Evolutionary conservation across 331 rosid genomes (phyloP).

Genomic region (Ulmus americana): DNA sequence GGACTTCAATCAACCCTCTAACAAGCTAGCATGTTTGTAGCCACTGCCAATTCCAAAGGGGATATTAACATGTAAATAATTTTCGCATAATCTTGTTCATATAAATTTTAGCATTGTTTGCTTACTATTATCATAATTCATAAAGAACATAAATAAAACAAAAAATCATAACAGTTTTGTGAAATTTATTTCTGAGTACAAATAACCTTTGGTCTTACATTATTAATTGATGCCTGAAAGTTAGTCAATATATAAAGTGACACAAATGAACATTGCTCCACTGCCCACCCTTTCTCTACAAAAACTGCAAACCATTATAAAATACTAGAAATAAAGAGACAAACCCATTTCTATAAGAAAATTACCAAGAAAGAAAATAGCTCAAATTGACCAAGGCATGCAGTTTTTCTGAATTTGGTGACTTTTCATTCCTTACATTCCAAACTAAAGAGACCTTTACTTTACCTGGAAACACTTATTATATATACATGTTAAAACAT

Average conservation of each 20-base stretch:
- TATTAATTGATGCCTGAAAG: conserved; percentile 87
- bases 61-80: too few species aligned
- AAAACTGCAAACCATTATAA: conserved; percentile 39
- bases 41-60: too few species aligned
- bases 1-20: too few species aligned
- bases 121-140: too few species aligned
- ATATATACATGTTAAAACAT: too few species aligned
- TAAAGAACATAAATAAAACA: background rate
- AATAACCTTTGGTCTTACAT: conserved; percentile 49
- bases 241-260: conserved; percentile 87
- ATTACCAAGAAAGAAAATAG: background rate
- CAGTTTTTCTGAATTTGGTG: conserved; percentile 46
- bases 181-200: background rate
- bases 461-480: too few species aligned
- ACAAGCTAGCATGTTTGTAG: too few species aligned
- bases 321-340: background rate
- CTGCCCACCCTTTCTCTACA: conserved; percentile 86
- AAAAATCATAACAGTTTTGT: background rate
- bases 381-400: conserved; percentile 72
- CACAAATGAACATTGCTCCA: conserved; percentile 55
- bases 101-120: too few species aligned
- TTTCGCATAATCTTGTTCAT: too few species aligned
- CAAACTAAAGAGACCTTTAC: too few species aligned
- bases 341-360: background rate
- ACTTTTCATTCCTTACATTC: too few species aligned